A percentile compares a stretch with the other conserved stretches of the same genome.
These are phyloP conservation scores for Lobosporangium transversale DNA, from an alignment of 192 early-diverging fungal species.

Conservation along the genomic window DNA sequence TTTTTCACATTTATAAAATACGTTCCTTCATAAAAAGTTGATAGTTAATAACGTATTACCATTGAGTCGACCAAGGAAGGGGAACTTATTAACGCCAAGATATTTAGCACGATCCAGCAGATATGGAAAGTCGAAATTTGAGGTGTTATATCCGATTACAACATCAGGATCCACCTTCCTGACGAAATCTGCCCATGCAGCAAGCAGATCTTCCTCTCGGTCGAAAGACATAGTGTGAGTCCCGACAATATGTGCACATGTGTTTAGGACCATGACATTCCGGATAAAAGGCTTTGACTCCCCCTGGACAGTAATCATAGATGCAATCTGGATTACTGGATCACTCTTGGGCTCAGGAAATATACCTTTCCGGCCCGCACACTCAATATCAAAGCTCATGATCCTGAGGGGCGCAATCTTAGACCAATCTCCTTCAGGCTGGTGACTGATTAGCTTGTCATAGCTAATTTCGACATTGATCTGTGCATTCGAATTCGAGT, in stretches of 20 bases:
- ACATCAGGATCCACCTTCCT: slow-evolving; percentile 87
- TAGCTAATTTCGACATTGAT: slow-evolving; percentile 83
- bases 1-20: too few relatives aligned
- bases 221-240: slow-evolving; percentile 86
- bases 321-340: slow-evolving; percentile 98
- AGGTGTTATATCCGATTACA: slow-evolving; percentile 96
- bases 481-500: slow-evolving; percentile 71
- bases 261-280: slow-evolving; percentile 93
- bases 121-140: slow-evolving; percentile 98
- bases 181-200: slow-evolving; percentile 89
- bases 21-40: too few relatives aligned
- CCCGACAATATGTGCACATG: slow-evolving; percentile 92
- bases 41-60: slow-evolving; percentile 24
- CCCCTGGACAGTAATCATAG: slow-evolving; percentile 91
- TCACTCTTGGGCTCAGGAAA: slow-evolving; percentile 94
- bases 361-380: slow-evolving; percentile 92
- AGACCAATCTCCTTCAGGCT: slow-evolving; percentile 91
- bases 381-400: slow-evolving; percentile 98
- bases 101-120: slow-evolving; percentile 88
- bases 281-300: slow-evolving; percentile 89
- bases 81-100: slow-evolving; percentile 79
- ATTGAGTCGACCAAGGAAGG: slow-evolving; percentile 84
- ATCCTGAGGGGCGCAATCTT: slow-evolving; percentile 94
- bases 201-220: slow-evolving; percentile 80
- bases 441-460: slow-evolving; percentile 82